These are phyloP conservation scores for Naganishia albida DNA, from an alignment of 1,284 basidiomycete species.

Conservation along the genomic window DNA sequence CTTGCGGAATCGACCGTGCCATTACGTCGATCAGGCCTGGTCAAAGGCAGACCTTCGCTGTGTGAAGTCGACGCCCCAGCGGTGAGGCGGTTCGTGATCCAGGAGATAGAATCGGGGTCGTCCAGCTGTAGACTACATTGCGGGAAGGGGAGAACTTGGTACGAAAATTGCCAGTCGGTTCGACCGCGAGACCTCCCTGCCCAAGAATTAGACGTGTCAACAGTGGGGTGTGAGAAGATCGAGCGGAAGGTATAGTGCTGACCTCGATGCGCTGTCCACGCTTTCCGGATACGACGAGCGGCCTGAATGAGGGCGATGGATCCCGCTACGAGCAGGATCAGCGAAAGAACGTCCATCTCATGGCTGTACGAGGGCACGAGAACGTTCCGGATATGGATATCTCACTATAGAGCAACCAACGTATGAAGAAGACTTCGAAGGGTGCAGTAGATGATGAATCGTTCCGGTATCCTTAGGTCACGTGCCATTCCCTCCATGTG, in stretches of 20 bases:
- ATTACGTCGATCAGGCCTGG: not conserved
- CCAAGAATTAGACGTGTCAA: not conserved
- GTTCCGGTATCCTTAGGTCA: no score
- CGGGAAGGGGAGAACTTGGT: slow-evolving; percentile 2
- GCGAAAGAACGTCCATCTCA: slow-evolving; percentile 3
- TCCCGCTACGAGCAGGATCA: not conserved
- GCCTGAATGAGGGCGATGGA: not conserved
- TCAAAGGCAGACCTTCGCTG: not conserved
- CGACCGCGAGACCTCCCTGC: not conserved
- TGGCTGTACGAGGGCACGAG: not conserved
- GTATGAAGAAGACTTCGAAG: not conserved
- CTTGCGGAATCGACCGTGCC: not conserved
- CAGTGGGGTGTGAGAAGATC: not conserved
- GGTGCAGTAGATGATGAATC: no score
- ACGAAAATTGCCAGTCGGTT: not conserved
- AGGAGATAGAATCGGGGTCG: not conserved
- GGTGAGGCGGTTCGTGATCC: not conserved
- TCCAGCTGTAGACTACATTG: slow-evolving; percentile 6
- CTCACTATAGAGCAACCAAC: no score
- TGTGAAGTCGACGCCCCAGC: not conserved
- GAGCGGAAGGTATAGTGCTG: not conserved
- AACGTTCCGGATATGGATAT: no score
- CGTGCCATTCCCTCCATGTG: no score
- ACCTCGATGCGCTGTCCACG: not conserved
- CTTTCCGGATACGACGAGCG: not conserved